Conservation (phyloP, 139 green algal species). For the Trebouxia sp. region DNA sequence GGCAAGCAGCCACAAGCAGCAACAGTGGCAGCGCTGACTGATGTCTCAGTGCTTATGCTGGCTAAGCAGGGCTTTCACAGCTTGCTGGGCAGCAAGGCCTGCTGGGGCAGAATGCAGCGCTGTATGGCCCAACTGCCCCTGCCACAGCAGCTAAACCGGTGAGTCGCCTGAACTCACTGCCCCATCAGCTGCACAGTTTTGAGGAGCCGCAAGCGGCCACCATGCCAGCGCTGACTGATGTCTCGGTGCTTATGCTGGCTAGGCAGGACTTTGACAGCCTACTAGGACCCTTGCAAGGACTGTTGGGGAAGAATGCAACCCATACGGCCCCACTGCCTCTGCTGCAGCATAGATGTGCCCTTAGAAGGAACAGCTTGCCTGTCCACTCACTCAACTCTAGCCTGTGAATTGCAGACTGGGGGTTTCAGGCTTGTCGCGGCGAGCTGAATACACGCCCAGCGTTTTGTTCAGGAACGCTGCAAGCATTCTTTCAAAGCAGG, state of each 20-base stretch:
- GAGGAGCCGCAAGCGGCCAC: slow-evolving; percentile 78
- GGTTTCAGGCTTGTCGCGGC: no score
- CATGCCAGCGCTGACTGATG: slow-evolving; percentile 65
- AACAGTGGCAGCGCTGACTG: slow-evolving; percentile 70
- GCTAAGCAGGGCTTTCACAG: slow-evolving; percentile 52
- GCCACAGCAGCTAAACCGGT: no score
- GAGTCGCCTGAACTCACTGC: no score
- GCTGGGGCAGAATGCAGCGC: slow-evolving; percentile 36
- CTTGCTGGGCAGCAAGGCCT: slow-evolving; percentile 57
- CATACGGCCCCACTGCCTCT: slow-evolving; percentile 28
- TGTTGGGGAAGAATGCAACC: slow-evolving; percentile 39
- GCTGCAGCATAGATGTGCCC: no score
- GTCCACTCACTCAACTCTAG: no score
- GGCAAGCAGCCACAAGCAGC: slow-evolving; percentile 78
- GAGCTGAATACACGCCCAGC: no score
- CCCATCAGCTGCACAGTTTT: no score
- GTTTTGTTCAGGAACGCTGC: no score
- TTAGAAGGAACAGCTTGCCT: no score
- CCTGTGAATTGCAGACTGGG: no score
- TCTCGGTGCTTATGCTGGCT: slow-evolving; percentile 67
- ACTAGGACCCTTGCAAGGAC: slow-evolving; percentile 54
- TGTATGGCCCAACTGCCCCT: slow-evolving; percentile 30
- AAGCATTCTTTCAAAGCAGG: no score
- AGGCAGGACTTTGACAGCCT: slow-evolving; percentile 54
- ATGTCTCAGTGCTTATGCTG: slow-evolving; percentile 68